phyloP scores from a whole-genome alignment of 2,329 filamentous ascomycete genomes.

The Fusarium udum region DNA sequence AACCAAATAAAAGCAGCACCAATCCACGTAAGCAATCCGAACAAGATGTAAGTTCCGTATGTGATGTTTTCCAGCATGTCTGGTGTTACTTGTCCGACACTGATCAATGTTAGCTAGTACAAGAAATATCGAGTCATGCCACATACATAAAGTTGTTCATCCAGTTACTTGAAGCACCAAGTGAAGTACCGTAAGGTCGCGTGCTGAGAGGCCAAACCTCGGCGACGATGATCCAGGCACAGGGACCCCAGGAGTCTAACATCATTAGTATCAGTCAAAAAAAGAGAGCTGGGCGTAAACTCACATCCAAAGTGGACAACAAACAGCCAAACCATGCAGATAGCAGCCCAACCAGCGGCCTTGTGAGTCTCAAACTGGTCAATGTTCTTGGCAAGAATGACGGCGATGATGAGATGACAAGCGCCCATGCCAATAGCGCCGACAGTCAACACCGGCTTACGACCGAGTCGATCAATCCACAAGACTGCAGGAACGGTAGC shows the following conservation, averaged over 20 bases:
- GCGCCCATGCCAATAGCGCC: slow-evolving; percentile 75
- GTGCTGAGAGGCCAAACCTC: slow-evolving; percentile 79
- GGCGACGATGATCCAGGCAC: slow-evolving; percentile 77
- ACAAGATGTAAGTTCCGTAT: slow-evolving; percentile 78
- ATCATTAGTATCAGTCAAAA: background rate
- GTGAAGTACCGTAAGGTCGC: slow-evolving; percentile 74
- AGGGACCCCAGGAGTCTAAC: slow-evolving; percentile 73
- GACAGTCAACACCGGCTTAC: slow-evolving; percentile 68
- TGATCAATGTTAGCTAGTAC: slow-evolving; percentile 2
- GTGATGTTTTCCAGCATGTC: slow-evolving; percentile 71
- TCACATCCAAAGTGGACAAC: slow-evolving; percentile 74
- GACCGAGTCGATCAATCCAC: slow-evolving; percentile 71
- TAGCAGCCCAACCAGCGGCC: slow-evolving; percentile 75
- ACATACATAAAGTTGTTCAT: slow-evolving; percentile 66
- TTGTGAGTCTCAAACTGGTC: slow-evolving; percentile 63
- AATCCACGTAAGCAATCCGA: slow-evolving; percentile 70
- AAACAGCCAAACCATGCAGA: slow-evolving; percentile 77
- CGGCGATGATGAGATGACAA: slow-evolving; percentile 77
- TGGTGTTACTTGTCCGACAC: slow-evolving; percentile 74
- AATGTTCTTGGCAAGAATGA: slow-evolving; percentile 72
- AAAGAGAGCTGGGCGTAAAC: rapidly evolving
- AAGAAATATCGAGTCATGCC: rapidly evolving
- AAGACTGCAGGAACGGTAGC: slow-evolving; percentile 73
- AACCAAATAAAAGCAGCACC: slow-evolving; percentile 71
- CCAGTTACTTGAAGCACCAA: slow-evolving; percentile 74